phyloP scores from a whole-genome alignment of 2,329 filamentous ascomycete species.

The Colletotrichum filicis region DNA sequence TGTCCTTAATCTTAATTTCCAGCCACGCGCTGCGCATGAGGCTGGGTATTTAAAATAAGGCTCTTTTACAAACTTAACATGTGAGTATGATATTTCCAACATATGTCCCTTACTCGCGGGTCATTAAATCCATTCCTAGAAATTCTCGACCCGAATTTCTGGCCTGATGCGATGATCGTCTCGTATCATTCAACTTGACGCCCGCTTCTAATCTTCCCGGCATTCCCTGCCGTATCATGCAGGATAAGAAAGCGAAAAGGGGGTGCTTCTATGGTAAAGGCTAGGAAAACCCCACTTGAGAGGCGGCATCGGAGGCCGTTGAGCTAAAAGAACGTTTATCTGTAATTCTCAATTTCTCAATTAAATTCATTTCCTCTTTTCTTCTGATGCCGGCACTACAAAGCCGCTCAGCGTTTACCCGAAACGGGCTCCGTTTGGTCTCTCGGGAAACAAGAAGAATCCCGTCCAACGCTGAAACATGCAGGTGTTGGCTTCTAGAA shows the following conservation, averaged over 20 bases:
- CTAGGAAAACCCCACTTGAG: not conserved
- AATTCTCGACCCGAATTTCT: not conserved
- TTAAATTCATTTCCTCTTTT: not conserved
- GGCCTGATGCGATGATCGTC: not conserved
- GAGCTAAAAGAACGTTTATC: not conserved
- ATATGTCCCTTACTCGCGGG: no score
- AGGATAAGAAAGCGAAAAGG: not conserved
- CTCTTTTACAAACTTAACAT: not conserved
- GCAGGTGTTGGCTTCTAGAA: not conserved
- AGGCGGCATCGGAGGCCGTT: not conserved
- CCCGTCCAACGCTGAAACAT: not conserved
- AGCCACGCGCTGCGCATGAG: not conserved
- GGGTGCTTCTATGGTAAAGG: not conserved
- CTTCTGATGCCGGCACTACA: not conserved
- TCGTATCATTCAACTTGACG: not conserved
- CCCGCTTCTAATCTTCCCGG: not conserved
- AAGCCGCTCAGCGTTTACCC: not conserved
- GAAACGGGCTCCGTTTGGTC: not conserved
- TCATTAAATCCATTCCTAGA: not conserved
- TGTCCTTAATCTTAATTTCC: not conserved
- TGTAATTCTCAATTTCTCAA: not conserved
- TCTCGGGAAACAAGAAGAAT: not conserved
- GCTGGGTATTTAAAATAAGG: no score
- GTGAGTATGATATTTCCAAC: not conserved
- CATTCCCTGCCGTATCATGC: not conserved